Conservation (phyloP, 1,284 basidiomycete genomes). For the Singerocomus rubriflavus region DNA sequence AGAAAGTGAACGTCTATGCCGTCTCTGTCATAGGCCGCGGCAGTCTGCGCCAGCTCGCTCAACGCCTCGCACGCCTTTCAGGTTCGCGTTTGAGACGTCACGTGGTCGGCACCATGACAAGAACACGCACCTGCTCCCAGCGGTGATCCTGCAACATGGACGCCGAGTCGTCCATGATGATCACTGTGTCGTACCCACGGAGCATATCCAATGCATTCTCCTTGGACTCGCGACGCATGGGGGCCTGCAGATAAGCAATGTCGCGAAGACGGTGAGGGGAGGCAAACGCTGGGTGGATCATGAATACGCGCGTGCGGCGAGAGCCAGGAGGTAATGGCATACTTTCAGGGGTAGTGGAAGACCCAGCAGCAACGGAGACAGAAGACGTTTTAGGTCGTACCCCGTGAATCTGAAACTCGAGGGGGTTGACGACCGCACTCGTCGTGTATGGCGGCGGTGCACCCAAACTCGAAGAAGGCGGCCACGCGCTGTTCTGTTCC, state of each 20-base stretch:
- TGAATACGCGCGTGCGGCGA: slow-evolving; percentile 22
- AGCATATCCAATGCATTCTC: slow-evolving; percentile 46
- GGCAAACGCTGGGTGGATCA: slow-evolving; percentile 20
- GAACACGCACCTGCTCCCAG: slow-evolving; percentile 45
- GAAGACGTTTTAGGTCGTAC: neutral
- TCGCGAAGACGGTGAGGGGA: slow-evolving; percentile 18
- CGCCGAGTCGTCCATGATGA: slow-evolving; percentile 56
- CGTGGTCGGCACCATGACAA: neutral
- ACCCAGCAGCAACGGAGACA: slow-evolving; percentile 1
- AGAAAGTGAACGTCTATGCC: slow-evolving; percentile 51
- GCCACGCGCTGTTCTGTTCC: slow-evolving; percentile 8
- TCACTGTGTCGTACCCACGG: slow-evolving; percentile 47
- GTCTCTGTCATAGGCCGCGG: slow-evolving; percentile 40
- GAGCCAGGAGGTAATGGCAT: slow-evolving; percentile 21
- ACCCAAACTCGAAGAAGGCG: slow-evolving; percentile 2
- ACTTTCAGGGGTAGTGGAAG: slow-evolving; percentile 14
- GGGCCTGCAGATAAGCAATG: slow-evolving; percentile 24
- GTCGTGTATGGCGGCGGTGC: slow-evolving; percentile 23
- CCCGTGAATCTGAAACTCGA: slow-evolving; percentile 4
- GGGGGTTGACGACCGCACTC: neutral
- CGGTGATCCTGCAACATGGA: slow-evolving; percentile 46
- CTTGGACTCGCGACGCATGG: slow-evolving; percentile 25
- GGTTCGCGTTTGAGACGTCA: neutral
- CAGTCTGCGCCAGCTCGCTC: slow-evolving; percentile 38
- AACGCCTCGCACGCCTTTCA: slow-evolving; percentile 34